phyloP scores from a whole-genome alignment of 2,329 filamentous ascomycete genomes.

The Ascochyta clinopodiicola region DNA sequence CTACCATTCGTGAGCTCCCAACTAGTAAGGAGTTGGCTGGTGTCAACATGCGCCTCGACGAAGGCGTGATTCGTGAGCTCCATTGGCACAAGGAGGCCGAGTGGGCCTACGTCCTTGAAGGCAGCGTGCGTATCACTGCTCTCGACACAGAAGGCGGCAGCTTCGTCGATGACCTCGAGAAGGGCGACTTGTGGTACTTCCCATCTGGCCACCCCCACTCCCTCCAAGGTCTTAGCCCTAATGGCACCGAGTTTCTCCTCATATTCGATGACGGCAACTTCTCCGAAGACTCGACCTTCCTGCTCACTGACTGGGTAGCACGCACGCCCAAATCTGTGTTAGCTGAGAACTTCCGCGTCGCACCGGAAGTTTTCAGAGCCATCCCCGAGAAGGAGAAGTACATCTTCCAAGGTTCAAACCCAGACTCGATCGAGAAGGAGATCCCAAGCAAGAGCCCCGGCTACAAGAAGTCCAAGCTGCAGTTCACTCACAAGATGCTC shows the following conservation, averaged over 20 bases:
- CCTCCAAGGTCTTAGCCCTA: constrained; percentile 72
- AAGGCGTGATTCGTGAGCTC: constrained; percentile 75
- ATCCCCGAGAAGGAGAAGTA: constrained; percentile 73
- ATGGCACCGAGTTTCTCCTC: constrained; percentile 70
- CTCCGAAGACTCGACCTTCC: constrained; percentile 71
- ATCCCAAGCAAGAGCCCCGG: constrained; percentile 62
- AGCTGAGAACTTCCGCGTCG: constrained; percentile 76
- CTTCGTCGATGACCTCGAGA: constrained; percentile 77
- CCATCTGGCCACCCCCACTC: constrained; percentile 79
- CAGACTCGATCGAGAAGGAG: constrained; percentile 70
- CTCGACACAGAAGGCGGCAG: constrained; percentile 77
- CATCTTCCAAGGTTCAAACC: constrained; percentile 75
- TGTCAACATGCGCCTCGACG: constrained; percentile 78
- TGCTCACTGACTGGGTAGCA: constrained; percentile 76
- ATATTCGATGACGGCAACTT: constrained; percentile 68
- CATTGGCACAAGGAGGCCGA: constrained; percentile 85
- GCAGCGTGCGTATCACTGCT: constrained; percentile 73
- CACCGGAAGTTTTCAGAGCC: constrained; percentile 72
- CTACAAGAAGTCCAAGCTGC: constrained; percentile 70
- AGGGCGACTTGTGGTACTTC: constrained; percentile 84
- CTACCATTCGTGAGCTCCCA: constrained; percentile 69
- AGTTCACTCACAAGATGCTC: constrained; percentile 76
- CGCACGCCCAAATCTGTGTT: constrained; percentile 76
- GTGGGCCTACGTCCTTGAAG: constrained; percentile 77
- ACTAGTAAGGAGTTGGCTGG: constrained; percentile 74